Percentiles rank a stretch among this genome's conserved stretches.
These are phyloP conservation scores for Detonula confervacea DNA, from an alignment of 352 stramenopile species.

Conservation along the genomic window DNA sequence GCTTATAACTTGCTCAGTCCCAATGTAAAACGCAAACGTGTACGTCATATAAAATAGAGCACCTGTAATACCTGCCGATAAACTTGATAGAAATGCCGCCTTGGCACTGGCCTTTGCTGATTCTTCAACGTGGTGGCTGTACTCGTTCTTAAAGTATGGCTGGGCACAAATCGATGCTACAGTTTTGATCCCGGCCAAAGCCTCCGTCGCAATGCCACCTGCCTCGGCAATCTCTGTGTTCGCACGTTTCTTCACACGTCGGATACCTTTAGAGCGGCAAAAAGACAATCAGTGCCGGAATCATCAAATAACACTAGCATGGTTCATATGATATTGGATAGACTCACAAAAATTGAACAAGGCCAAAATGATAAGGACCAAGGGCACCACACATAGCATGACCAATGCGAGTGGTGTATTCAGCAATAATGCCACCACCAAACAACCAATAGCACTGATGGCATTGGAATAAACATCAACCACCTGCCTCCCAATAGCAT, in stretches of 20 bases:
- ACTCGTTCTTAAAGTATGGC: constrained; percentile 37
- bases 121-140: constrained; percentile 21
- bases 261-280: too few species aligned
- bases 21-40: constrained; percentile 52
- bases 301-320: too few species aligned
- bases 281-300: too few species aligned
- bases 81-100: constrained; percentile 35
- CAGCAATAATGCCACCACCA: constrained; percentile 51
- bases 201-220: constrained; percentile 57
- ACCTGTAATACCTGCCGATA: constrained; percentile 47
- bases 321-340: too few species aligned
- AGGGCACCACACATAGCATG: constrained; percentile 57
- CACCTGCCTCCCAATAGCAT: constrained; percentile 54
- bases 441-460: constrained; percentile 48
- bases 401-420: constrained; percentile 55
- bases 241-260: constrained; percentile 39
- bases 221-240: constrained; percentile 38
- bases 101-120: constrained; percentile 36
- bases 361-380: constrained; percentile 44
- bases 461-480: constrained; percentile 60
- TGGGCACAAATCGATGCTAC: constrained; percentile 51
- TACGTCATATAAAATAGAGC: constrained; percentile 65
- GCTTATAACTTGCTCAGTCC: constrained; percentile 49
- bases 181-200: constrained; percentile 61
- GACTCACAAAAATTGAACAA: constrained; percentile 59